Evolutionary conservation across 176 grass and related monocot species (phyloP).

Genomic region (Areca catechu): DNA sequence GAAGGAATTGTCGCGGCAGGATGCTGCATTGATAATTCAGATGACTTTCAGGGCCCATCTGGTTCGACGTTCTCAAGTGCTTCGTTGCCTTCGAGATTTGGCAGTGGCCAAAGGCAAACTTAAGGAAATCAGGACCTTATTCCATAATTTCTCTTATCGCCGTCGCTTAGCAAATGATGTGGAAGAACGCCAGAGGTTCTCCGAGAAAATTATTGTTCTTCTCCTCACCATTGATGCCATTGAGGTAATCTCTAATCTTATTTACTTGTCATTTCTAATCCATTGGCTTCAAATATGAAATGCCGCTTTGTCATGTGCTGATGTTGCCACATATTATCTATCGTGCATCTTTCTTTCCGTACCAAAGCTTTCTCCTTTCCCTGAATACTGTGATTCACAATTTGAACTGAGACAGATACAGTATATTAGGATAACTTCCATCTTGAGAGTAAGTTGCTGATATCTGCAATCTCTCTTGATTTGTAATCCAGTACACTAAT

Average conservation of each 20-base stretch:
- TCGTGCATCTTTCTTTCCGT: too few species aligned
- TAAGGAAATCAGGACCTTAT: conserved; percentile 71
- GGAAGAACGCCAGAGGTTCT: conserved; percentile 63
- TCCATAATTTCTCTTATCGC: conserved; percentile 72
- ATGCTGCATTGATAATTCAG: conserved; percentile 80
- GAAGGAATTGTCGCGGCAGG: conserved; percentile 61
- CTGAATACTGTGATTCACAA: too few species aligned
- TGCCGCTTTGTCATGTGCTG: too few species aligned
- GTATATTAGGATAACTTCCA: too few species aligned
- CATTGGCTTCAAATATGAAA: too few species aligned
- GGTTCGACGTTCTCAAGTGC: conserved; percentile 70
- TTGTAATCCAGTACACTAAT: too few species aligned
- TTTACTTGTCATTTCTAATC: too few species aligned
- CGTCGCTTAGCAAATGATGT: conserved; percentile 30
- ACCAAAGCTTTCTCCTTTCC: too few species aligned
- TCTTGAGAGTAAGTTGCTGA: too few species aligned
- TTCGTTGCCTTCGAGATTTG: conserved; percentile 62
- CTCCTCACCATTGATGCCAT: conserved; percentile 73
- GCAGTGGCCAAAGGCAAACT: conserved; percentile 81
- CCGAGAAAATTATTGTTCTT: conserved; percentile 86
- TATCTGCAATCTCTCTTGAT: too few species aligned
- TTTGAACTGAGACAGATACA: too few species aligned
- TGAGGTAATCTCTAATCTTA: conserved; percentile 39
- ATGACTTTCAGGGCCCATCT: conserved; percentile 68
- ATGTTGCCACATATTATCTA: too few species aligned